Base-by-base conservation (phyloP, 2,329 filamentous ascomycete species). In the Colletotrichum echinochloae region DNA sequence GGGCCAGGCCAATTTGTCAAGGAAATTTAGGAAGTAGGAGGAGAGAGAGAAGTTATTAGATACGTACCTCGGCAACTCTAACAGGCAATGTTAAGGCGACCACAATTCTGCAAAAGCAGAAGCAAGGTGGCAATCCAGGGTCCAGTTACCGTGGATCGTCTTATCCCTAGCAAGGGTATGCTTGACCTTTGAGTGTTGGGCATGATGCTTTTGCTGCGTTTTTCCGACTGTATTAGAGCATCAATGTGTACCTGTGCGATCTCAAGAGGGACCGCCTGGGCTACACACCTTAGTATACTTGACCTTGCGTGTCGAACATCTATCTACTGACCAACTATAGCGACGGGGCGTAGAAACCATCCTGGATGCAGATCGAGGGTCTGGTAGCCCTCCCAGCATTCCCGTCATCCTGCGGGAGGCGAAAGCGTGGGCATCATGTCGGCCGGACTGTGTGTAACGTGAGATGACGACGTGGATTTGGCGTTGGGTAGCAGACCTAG, bases 91-190 rank as follows among this genome's bases (percentile, higher is more conserved):
- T 33, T 7, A 8, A 37, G 60, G 23, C 60, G 60, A 54, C 41
- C 18, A 20, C 35, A 54, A 49, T 60, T 44, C 44, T 30, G 18
- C 30, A 44, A 18, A 60, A 46, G 39, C 37, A 60, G 26, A 46
- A 26, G 18, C n/a, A n/a, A n/a, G n/a, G n/a, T n/a, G n/a, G n/a
- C 18, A 60, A 46, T 46, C 30, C 56, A 60, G 56, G 56, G 56
- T 60, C 56, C 39, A 60, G 26, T 44, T 60, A 11, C 26, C 20
- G 20, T 14, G 56, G n/a, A 46, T 41, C 56, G 41, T 30, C 26
- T 46, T 18, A 44, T n/a, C 49, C 49, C 30, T 7, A 14, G n/a
- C n/a, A n/a, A n/a, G n/a, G n/a, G n/a, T n/a, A n/a, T n/a, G n/a
- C n/a, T n/a, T n/a, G n/a, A n/a, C n/a, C n/a, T n/a, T n/a, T n/a